Percentiles rank a stretch among this genome's conserved stretches.
phyloP scores from a whole-genome alignment of 148 eudicot species.

The Chenopodium formosanum region DNA sequence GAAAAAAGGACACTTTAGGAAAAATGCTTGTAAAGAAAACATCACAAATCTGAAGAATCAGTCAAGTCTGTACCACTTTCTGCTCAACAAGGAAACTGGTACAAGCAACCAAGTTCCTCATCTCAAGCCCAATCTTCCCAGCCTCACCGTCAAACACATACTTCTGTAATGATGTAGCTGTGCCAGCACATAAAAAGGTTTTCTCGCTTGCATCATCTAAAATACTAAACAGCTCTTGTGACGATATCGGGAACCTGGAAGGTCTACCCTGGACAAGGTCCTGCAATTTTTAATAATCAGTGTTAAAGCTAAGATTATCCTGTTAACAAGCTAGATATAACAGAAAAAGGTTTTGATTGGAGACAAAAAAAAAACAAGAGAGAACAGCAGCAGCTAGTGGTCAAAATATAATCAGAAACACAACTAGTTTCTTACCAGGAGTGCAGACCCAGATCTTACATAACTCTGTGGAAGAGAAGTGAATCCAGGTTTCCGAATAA shows the following conservation, averaged over 20 bases:
- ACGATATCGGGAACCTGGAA: conserved; percentile 58
- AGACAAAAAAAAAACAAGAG: background rate
- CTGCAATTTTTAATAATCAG: conserved; percentile 40
- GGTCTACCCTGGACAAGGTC: conserved; percentile 76
- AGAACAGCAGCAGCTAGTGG: background rate
- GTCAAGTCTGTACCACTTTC: conserved; percentile 60
- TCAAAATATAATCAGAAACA: background rate
- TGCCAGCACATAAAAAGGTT: conserved; percentile 91
- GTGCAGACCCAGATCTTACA: conserved; percentile 66
- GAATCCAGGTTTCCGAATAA: conserved; percentile 55
- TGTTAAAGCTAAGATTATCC: background rate
- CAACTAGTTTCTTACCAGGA: conserved; percentile 51
- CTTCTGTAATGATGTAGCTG: conserved; percentile 75
- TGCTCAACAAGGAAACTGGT: conserved; percentile 88
- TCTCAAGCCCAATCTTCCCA: conserved; percentile 74
- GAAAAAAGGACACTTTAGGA: background rate
- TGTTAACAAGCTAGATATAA: background rate
- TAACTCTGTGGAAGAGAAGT: conserved; percentile 65
- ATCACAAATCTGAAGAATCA: background rate
- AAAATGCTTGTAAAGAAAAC: background rate
- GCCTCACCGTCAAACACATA: conserved; percentile 85
- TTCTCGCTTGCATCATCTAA: conserved; percentile 94
- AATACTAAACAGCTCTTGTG: conserved; percentile 66
- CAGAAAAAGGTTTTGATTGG: background rate
- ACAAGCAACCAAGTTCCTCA: conserved; percentile 79